Conservation (phyloP, 345 rosid genomes). For the Microcos paniculata region DNA sequence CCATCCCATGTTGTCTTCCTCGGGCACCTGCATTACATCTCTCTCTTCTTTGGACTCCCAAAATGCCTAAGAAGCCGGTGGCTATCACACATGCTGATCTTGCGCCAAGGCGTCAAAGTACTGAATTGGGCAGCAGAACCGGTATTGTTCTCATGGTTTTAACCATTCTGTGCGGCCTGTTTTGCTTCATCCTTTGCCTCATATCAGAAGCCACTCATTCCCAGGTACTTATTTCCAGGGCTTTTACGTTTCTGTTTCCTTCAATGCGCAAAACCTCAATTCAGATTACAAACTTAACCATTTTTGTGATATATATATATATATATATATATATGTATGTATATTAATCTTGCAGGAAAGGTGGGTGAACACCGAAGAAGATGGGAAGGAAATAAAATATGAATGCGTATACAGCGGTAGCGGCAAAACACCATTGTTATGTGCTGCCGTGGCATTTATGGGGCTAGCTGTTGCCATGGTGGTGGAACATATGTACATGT, state of each 20-base stretch:
- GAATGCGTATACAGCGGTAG: slow-evolving; percentile 71
- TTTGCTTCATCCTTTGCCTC: slow-evolving; percentile 81
- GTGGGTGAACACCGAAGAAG: slow-evolving; percentile 32
- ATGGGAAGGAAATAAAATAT: slow-evolving; percentile 21
- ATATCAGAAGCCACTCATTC: slow-evolving; percentile 89
- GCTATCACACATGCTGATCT: slow-evolving; percentile 91
- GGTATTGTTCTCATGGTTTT: slow-evolving; percentile 46
- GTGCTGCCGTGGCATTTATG: slow-evolving; percentile 56
- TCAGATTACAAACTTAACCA: not conserved
- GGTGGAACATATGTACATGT: slow-evolving; percentile 57
- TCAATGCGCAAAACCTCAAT: not conserved
- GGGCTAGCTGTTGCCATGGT: slow-evolving; percentile 70
- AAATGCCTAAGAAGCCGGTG: slow-evolving; percentile 39
- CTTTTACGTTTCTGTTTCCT: not conserved
- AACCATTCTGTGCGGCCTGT: slow-evolving; percentile 67
- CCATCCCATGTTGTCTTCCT: not conserved
- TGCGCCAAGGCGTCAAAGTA: slow-evolving; percentile 45
- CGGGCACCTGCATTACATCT: slow-evolving; percentile 19
- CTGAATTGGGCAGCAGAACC: slow-evolving; percentile 72
- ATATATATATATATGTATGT: not conserved
- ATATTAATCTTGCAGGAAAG: slow-evolving; percentile 42
- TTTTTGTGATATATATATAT: not conserved
- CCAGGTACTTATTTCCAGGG: slow-evolving; percentile 39
- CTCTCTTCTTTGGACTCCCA: not conserved
- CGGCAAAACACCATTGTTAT: slow-evolving; percentile 70